These are phyloP conservation scores for Sporodiniella umbellata DNA, from an alignment of 371 early-diverging fungal genomes.

Conservation along the genomic window DNA sequence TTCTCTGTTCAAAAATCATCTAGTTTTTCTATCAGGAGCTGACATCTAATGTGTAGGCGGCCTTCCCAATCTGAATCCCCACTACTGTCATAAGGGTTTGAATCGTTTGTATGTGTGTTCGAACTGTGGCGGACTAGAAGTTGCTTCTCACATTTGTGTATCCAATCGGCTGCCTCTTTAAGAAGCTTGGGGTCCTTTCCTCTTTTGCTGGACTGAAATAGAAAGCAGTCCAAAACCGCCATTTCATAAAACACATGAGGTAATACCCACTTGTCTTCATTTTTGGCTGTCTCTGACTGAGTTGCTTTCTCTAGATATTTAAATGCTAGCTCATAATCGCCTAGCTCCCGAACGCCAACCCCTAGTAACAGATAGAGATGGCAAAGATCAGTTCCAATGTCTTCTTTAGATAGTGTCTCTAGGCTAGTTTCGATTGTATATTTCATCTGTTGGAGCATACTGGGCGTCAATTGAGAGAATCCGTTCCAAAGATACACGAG, in stretches of 20 bases:
- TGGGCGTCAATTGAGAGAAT: slow-evolving; percentile 28
- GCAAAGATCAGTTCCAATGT: slow-evolving; percentile 19
- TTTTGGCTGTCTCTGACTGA: not conserved
- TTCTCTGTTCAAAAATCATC: slow-evolving; percentile 19
- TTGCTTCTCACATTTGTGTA: slow-evolving; percentile 19
- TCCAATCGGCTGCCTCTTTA: slow-evolving; percentile 22
- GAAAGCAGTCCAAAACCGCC: slow-evolving; percentile 23
- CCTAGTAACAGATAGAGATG: slow-evolving; percentile 34
- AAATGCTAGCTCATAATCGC: slow-evolving; percentile 27
- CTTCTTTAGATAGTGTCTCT: slow-evolving; percentile 5
- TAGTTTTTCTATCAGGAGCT: slow-evolving; percentile 23
- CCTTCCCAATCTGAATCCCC: slow-evolving; percentile 40
- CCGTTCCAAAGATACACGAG: slow-evolving; percentile 50
- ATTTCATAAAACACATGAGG: slow-evolving; percentile 32
- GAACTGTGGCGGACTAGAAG: slow-evolving; percentile 7
- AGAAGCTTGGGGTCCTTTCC: slow-evolving; percentile 14
- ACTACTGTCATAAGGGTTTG: slow-evolving; percentile 14
- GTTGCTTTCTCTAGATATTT: slow-evolving; percentile 19
- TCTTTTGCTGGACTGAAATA: slow-evolving; percentile 3
- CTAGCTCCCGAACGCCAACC: slow-evolving; percentile 34
- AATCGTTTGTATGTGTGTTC: slow-evolving; percentile 6
- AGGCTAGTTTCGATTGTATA: slow-evolving; percentile 11
- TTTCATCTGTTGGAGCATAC: slow-evolving; percentile 29
- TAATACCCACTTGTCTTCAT: slow-evolving; percentile 30
- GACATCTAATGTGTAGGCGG: slow-evolving; percentile 28